Conservation (phyloP, 2,329 filamentous ascomycete species). For the Aspergillus bombycis region DNA sequence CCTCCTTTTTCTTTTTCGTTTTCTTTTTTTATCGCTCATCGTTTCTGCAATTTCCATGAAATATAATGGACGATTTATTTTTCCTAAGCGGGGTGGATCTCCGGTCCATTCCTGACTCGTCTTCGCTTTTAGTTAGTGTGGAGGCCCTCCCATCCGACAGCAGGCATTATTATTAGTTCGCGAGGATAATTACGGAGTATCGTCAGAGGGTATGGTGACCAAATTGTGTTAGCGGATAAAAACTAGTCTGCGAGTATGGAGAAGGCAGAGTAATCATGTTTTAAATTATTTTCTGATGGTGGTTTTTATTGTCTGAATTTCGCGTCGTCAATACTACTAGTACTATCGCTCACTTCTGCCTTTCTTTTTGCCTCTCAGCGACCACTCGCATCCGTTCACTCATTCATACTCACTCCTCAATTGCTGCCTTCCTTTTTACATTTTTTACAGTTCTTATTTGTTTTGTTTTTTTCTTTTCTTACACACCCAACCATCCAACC, state of each 20-base stretch:
- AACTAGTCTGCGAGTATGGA: constrained; percentile 1
- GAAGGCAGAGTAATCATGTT: constrained; percentile 10
- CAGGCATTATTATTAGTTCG: constrained; percentile 8
- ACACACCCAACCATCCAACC: constrained; percentile 1
- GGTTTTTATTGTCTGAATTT: constrained; percentile 6
- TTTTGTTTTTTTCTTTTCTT: background rate
- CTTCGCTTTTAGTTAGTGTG: constrained; percentile 8
- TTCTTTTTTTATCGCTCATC: constrained; percentile 1
- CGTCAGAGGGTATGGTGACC: background rate
- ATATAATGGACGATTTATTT: constrained; percentile 19
- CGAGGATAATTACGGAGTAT: constrained; percentile 7
- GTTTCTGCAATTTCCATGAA: background rate
- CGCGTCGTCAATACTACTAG: constrained; percentile 4
- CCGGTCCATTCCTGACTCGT: constrained; percentile 19
- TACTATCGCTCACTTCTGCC: background rate
- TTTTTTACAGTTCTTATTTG: constrained; percentile 4
- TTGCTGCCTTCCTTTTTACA: constrained; percentile 19
- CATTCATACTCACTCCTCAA: constrained; percentile 17
- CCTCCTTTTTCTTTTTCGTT: constrained; percentile 5
- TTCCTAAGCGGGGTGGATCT: constrained; percentile 19
- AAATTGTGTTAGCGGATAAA: background rate
- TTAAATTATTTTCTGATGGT: constrained; percentile 7
- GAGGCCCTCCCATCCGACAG: constrained; percentile 1
- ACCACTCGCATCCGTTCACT: constrained; percentile 23
- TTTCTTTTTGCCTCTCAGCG: constrained; percentile 8